Evolutionary conservation across 306 rosid species (phyloP).

Genomic region (Rubus idaeus): DNA sequence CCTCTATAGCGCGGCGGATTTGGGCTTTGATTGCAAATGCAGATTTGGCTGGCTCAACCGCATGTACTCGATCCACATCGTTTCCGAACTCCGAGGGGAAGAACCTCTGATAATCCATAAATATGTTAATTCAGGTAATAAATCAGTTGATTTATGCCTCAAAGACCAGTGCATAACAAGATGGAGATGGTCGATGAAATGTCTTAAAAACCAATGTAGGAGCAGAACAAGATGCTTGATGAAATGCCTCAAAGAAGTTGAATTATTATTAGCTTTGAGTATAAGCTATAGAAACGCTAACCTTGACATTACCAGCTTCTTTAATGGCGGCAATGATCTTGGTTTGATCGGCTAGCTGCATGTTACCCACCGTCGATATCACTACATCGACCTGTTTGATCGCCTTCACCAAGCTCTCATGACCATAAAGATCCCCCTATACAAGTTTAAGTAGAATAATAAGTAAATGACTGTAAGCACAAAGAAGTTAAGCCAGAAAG

Average conservation of each 20-base stretch:
- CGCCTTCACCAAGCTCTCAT: constrained; percentile 69
- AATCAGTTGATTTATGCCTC: background rate
- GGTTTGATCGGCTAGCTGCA: constrained; percentile 66
- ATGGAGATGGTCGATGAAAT: background rate
- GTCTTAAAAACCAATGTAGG: background rate
- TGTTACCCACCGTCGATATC: constrained; percentile 64
- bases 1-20: constrained; percentile 65
- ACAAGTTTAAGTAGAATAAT: background rate
- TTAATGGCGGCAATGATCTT: constrained; percentile 87
- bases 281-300: constrained; percentile 7
- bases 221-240: background rate
- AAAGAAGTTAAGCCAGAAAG: background rate
- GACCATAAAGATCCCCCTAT: constrained; percentile 79
- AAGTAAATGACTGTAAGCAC: background rate
- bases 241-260: background rate
- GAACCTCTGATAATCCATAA: constrained; percentile 53
- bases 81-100: constrained; percentile 87
- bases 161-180: too few relatives aligned
- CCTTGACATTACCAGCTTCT: constrained; percentile 85
- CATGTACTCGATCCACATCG: constrained; percentile 78
- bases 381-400: constrained; percentile 85
- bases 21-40: constrained; percentile 50
- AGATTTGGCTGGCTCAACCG: constrained; percentile 89
- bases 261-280: background rate
- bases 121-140: too few relatives aligned